Evolutionary conservation across 2,329 filamentous ascomycete genomes (phyloP).

Genomic region (Ophiostoma montium): DNA sequence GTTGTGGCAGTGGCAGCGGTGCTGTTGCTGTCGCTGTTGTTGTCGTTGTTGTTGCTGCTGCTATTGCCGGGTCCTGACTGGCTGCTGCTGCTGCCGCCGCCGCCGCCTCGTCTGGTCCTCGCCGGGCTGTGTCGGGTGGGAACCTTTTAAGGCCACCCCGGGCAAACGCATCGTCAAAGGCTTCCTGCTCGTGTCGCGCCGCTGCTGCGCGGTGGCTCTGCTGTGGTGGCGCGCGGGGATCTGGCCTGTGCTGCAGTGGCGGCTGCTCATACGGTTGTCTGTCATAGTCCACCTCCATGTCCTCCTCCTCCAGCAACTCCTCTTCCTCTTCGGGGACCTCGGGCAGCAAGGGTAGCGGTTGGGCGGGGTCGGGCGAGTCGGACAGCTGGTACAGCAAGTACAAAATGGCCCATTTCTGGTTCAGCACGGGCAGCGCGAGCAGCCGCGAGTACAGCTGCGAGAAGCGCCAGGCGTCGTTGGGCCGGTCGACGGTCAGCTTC

Average conservation of each 20-base stretch:
- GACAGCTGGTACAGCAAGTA: slow-evolving; percentile 79
- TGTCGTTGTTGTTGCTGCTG: slow-evolving; percentile 2
- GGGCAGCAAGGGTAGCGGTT: slow-evolving; percentile 30
- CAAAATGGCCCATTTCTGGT: slow-evolving; percentile 93
- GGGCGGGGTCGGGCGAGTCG: slow-evolving; percentile 46
- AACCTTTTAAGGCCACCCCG: slow-evolving; percentile 34
- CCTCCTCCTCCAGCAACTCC: slow-evolving; percentile 13
- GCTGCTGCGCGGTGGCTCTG: not conserved
- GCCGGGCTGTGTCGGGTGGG: slow-evolving; percentile 26
- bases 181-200: slow-evolving; percentile 29
- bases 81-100: slow-evolving; percentile 1
- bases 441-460: slow-evolving; percentile 83
- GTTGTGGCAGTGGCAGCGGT: not conserved
- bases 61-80: slow-evolving; percentile 15
- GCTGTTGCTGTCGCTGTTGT: too few relatives aligned
- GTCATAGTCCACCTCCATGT: slow-evolving; percentile 27
- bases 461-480: slow-evolving; percentile 68
- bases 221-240: too few relatives aligned
- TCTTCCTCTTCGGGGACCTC: slow-evolving; percentile 20
- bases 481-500: slow-evolving; percentile 66
- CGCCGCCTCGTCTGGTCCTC: slow-evolving; percentile 21
- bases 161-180: slow-evolving; percentile 39
- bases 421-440: slow-evolving; percentile 78
- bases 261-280: slow-evolving; percentile 30
- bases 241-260: too few relatives aligned